Percentiles rank a stretch among this genome's conserved stretches.
phyloP scores from a whole-genome alignment of 2,329 filamentous ascomycete species.

The Phialophora tarda region DNA sequence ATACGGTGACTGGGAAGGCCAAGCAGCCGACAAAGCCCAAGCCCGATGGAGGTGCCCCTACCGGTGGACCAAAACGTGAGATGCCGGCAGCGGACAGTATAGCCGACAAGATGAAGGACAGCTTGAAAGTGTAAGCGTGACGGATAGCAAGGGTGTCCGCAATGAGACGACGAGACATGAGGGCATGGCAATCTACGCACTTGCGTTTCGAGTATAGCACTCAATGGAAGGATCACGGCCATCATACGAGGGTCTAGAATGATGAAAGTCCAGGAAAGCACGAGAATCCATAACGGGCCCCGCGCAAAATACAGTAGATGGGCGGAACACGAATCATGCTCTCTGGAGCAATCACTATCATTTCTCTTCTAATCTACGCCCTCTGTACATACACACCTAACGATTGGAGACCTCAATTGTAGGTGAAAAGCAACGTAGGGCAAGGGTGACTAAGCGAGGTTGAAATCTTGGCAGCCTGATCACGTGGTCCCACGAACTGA shows the following conservation, averaged over 20 bases:
- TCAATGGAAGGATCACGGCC: neutral
- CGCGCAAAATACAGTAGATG: neutral
- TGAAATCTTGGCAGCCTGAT: constrained; percentile 1
- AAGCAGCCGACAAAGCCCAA: constrained; percentile 48
- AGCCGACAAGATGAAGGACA: constrained; percentile 49
- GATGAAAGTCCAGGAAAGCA: neutral
- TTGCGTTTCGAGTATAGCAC: neutral
- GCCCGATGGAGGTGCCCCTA: constrained; percentile 37
- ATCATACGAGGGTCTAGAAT: neutral
- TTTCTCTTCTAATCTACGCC: no score
- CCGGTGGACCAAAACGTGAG: constrained; percentile 35
- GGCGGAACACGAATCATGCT: neutral
- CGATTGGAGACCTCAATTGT: neutral
- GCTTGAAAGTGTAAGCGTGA: constrained; percentile 46
- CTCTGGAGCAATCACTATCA: neutral
- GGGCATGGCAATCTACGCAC: neutral
- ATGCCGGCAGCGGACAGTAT: constrained; percentile 43
- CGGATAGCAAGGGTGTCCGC: neutral
- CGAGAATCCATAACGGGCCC: neutral
- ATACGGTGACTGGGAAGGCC: constrained; percentile 66
- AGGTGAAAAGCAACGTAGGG: neutral
- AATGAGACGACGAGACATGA: neutral
- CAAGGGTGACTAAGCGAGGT: neutral
- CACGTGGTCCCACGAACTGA: constrained; percentile 1
- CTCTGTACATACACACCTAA: no score